phyloP scores from a whole-genome alignment of 441 rosid genomes.

The Corymbia citriodora region DNA sequence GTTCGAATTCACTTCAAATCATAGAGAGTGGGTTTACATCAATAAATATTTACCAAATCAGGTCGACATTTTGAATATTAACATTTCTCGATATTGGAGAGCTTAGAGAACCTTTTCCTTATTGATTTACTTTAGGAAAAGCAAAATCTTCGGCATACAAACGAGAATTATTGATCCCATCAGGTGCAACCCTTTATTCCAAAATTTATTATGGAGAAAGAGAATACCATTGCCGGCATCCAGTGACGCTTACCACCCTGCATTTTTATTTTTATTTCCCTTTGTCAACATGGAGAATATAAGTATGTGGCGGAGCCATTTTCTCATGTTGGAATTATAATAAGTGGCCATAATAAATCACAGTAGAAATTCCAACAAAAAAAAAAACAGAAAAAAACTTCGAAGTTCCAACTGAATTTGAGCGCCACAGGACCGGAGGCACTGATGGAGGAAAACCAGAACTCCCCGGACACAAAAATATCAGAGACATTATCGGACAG shows the following conservation, averaged over 20 bases:
- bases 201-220: background rate
- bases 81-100: background rate
- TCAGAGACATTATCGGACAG: background rate
- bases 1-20: background rate
- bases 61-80: fast-evolving
- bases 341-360: background rate
- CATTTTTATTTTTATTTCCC: background rate
- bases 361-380: background rate
- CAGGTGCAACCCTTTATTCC: background rate
- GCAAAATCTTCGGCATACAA: background rate
- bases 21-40: fast-evolving
- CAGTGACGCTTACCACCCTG: background rate
- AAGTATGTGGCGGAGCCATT: background rate
- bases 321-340: background rate
- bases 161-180: background rate
- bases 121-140: background rate
- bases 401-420: background rate
- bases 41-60: background rate
- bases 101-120: background rate
- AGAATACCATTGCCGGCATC: background rate
- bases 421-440: background rate
- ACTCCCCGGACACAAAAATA: background rate
- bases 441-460: background rate
- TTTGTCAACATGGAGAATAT: fast-evolving
- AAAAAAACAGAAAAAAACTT: background rate